A percentile compares a stretch with the other conserved stretches of the same genome.
These are phyloP conservation scores for Phycomyces nitens DNA, from an alignment of 192 early-diverging fungal genomes.

Conservation along the genomic window DNA sequence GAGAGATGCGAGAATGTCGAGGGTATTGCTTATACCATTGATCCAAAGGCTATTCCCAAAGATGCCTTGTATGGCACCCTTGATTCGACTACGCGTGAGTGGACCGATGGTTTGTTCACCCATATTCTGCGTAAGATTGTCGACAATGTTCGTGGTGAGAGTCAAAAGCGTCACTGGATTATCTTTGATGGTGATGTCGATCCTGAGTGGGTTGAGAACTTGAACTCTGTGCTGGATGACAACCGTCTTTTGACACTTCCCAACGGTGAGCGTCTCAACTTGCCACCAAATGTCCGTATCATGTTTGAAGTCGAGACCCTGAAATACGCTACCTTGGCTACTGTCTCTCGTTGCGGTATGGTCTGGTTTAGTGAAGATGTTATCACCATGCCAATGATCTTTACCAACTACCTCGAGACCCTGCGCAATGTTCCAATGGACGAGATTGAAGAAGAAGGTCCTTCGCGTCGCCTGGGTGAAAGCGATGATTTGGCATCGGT, in stretches of 20 bases:
- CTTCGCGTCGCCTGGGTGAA: constrained; percentile 37
- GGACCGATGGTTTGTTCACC: constrained; percentile 99
- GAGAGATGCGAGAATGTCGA: constrained; percentile 87
- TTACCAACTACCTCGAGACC: constrained; percentile 78
- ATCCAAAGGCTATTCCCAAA: constrained; percentile 97
- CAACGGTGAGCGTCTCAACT: constrained; percentile 94
- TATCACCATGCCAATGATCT: constrained; percentile 73
- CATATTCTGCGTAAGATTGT: constrained; percentile 96
- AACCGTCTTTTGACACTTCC: constrained; percentile 96
- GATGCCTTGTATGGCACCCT: constrained; percentile 94
- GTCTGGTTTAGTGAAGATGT: constrained; percentile 98
- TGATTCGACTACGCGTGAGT: constrained; percentile 97
- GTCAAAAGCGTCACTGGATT: constrained; percentile 94
- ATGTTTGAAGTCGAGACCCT: constrained; percentile 99
- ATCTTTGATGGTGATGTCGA: constrained; percentile 99
- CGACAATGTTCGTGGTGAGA: constrained; percentile 97
- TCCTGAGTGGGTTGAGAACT: constrained; percentile 99
- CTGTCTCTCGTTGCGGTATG: constrained; percentile 99
- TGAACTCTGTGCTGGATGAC: constrained; percentile 96
- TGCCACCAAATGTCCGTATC: constrained; percentile 94
- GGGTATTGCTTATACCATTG: constrained; percentile 91
- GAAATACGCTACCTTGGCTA: constrained; percentile 95
- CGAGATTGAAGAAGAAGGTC: constrained; percentile 71
- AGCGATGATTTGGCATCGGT: constrained; percentile 45
- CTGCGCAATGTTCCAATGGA: constrained; percentile 71